phyloP scores from a whole-genome alignment of 805 yeast genomes.

The Zygosaccharomyces bisporus region DNA sequence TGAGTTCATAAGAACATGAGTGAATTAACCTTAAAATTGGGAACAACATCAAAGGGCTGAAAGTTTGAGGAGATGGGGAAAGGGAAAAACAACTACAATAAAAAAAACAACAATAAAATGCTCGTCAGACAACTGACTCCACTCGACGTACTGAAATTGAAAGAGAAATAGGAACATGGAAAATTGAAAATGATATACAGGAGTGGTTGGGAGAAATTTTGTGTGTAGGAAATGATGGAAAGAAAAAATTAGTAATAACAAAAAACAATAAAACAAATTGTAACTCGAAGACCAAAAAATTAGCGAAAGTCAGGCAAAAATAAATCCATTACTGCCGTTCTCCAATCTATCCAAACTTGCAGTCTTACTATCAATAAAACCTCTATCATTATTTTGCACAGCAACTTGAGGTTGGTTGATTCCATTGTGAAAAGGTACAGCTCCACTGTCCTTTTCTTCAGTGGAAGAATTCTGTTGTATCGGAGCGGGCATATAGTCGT shows the following conservation, averaged over 20 bases:
- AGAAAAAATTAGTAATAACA: background rate
- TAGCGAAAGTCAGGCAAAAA: constrained; percentile 17
- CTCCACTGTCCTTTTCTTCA: constrained; percentile 1
- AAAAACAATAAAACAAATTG: constrained; percentile 6
- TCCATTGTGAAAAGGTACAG: constrained; percentile 1
- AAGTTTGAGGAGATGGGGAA: too few relatives aligned
- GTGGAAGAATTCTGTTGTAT: background rate
- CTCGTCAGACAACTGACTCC: background rate
- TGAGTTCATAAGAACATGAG: background rate
- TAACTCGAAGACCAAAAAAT: constrained; percentile 7
- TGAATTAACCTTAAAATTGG: background rate
- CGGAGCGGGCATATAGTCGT: constrained; percentile 1
- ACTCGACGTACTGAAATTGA: background rate
- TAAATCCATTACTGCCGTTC: constrained; percentile 26
- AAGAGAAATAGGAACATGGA: background rate
- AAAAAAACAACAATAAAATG: constrained; percentile 5
- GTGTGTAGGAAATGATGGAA: constrained; percentile 3
- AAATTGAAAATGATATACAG: constrained; percentile 4
- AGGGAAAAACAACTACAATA: constrained; percentile 1
- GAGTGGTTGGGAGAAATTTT: constrained; percentile 1
- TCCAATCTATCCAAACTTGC: constrained; percentile 25
- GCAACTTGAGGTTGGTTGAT: constrained; percentile 13
- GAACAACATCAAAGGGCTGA: constrained; percentile 6
- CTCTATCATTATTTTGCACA: constrained; percentile 10
- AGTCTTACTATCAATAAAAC: constrained; percentile 11